phyloP scores from a whole-genome alignment of 1,284 basidiomycete genomes.

The Salmacisia buchloeana region DNA sequence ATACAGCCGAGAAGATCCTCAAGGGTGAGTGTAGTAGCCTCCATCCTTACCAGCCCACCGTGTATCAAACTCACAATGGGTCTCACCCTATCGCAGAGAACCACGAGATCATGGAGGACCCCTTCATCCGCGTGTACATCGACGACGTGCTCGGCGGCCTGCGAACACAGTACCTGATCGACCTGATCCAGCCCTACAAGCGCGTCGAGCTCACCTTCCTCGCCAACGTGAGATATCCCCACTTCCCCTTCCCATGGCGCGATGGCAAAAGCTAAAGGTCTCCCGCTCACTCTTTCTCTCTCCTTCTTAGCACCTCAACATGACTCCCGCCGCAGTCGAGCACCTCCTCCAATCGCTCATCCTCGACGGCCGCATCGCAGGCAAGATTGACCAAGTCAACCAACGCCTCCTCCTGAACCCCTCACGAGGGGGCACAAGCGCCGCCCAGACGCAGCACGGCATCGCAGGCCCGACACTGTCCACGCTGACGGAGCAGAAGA shows the following conservation, averaged over 20 bases:
- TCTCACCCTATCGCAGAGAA: too few species aligned
- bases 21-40: slow-evolving; percentile 60
- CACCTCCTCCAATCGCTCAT: slow-evolving; percentile 88
- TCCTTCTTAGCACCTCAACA: slow-evolving; percentile 75
- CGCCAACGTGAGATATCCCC: slow-evolving; percentile 62
- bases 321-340: slow-evolving; percentile 79
- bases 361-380: slow-evolving; percentile 87
- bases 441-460: slow-evolving; percentile 1
- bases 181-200: slow-evolving; percentile 94
- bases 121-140: slow-evolving; percentile 87
- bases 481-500: slow-evolving; percentile 20
- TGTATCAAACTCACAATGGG: too few species aligned
- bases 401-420: slow-evolving; percentile 81
- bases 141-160: slow-evolving; percentile 88
- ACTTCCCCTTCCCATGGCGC: background rate
- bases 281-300: background rate
- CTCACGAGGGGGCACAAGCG: background rate
- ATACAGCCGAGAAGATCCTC: slow-evolving; percentile 89
- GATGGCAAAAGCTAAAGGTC: background rate
- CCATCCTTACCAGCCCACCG: too few species aligned
- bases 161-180: slow-evolving; percentile 91
- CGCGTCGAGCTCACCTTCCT: slow-evolving; percentile 84
- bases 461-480: slow-evolving; percentile 60
- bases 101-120: slow-evolving; percentile 83
- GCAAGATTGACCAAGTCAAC: slow-evolving; percentile 89